Percentiles rank a stretch among this genome's conserved stretches.
These are phyloP conservation scores for Scytalidium lignicola DNA, from an alignment of 2,329 filamentous ascomycete species.

Conservation along the genomic window DNA sequence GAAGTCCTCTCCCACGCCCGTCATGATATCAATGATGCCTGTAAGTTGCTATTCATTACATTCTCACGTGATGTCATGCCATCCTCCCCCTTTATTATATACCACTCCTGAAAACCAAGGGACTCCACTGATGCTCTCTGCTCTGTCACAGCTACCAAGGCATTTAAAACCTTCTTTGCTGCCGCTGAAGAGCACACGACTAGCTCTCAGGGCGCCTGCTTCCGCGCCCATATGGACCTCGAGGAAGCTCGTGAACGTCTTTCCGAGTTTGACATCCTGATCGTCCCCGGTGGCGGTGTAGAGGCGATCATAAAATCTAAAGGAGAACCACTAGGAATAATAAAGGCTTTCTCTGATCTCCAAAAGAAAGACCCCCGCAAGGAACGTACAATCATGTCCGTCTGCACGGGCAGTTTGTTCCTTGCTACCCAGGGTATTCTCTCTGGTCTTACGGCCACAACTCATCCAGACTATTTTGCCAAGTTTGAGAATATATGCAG, in stretches of 20 bases:
- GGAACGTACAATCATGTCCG: conserved; percentile 74
- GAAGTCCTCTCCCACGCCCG: conserved; percentile 50
- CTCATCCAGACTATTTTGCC: conserved; percentile 75
- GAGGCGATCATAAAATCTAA: conserved; percentile 62
- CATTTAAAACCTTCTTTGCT: conserved; percentile 21
- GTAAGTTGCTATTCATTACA: conserved; percentile 28
- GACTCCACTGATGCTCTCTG: not conserved
- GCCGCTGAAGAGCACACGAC: conserved; percentile 47
- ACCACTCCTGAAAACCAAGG: not conserved
- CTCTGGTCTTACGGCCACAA: conserved; percentile 73
- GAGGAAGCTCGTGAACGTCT: conserved; percentile 67
- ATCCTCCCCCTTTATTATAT: not conserved
- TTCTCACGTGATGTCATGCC: not conserved
- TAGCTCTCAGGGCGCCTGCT: conserved; percentile 58
- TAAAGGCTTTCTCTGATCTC: conserved; percentile 71
- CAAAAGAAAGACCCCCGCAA: conserved; percentile 74
- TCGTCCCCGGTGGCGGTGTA: conserved; percentile 65
- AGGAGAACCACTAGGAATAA: conserved; percentile 63
- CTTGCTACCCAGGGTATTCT: conserved; percentile 73
- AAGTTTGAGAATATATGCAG: conserved; percentile 78
- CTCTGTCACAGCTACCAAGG: conserved; percentile 20
- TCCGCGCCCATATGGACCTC: conserved; percentile 71
- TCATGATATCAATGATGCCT: conserved; percentile 47
- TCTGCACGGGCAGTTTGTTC: conserved; percentile 76
- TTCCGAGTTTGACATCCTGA: conserved; percentile 63